Base-by-base conservation (phyloP, 1,284 basidiomycete genomes). In the Calocybe gambosa region DNA sequence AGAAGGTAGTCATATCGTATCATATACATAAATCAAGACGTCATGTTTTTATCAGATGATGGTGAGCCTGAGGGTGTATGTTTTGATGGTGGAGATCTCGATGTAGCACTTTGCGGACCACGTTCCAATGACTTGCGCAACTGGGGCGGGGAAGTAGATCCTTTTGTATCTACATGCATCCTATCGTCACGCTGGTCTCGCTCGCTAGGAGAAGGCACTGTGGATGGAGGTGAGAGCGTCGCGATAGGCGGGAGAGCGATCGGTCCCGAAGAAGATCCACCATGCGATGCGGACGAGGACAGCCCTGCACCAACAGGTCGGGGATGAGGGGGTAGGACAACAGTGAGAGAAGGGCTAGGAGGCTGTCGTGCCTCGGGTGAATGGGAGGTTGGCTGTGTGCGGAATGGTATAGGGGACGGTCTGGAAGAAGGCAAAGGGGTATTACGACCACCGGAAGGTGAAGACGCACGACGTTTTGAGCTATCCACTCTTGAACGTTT, bases 331-430 rank as follows among this genome's bases (percentile, higher is more conserved):
- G 82, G 82, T 29, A 87, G 69, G 10, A 77, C 73, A 31, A 73
- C 69, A 16, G 78, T 74, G 10, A 84, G 62, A 20, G 76, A 70
- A 1, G 78, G 77, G 54, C 74, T 79, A 21, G 75, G 63, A 7
- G 75, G 69, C 42, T 74, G 74, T 28, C 79, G 75, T 10, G 71
- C 69, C 61, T 85, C 82, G 3, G 82, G 82, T 12, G 80, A 80
- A 54, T 69, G 77, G 4, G 82, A 78, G 13, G 74, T 64, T 1
- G 52, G 78, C 56, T 85, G 85, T 5, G 74, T 78, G 54, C 80
- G 74, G 74, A 87, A 84, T 10, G 85, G 85, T 42, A 78, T 78
- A 2, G 85, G 84, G n/a, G 82, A 86, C 0, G 78, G 81, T 5
- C 82, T 70, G 25, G 78, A 77, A 9, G 80, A 79, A 15, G 73